Conservation (phyloP, 148 eudicot genomes). For the Fagopyrum homotropicum region DNA sequence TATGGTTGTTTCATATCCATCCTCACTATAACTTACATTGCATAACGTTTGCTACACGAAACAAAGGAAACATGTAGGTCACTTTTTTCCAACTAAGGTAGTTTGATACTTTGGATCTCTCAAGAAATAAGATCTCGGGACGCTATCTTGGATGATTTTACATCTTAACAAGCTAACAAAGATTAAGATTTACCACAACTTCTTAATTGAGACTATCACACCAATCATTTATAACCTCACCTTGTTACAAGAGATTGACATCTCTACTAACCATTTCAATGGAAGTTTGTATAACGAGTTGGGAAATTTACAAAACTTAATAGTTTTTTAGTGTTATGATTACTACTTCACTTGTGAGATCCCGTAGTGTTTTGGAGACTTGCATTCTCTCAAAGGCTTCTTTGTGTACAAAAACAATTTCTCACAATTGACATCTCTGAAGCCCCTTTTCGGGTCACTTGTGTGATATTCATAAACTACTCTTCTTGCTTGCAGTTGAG, state of each 20-base stretch:
- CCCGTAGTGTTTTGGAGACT: constrained; percentile 67
- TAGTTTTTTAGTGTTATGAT: constrained; percentile 52
- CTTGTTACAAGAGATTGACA: constrained; percentile 65
- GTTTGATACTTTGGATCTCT: constrained; percentile 58
- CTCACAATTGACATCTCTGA: constrained; percentile 88
- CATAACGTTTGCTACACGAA: too few relatives aligned
- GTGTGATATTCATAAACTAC: constrained; percentile 42
- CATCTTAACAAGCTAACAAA: constrained; percentile 44
- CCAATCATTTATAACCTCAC: constrained; percentile 48
- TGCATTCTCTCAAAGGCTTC: constrained; percentile 42
- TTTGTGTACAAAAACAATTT: constrained; percentile 66
- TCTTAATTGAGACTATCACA: constrained; percentile 69
- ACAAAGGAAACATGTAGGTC: constrained; percentile 9
- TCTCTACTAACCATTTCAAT: constrained; percentile 62
- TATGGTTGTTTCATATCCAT: too few relatives aligned
- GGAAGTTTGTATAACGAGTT: constrained; percentile 61
- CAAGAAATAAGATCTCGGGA: constrained; percentile 57
- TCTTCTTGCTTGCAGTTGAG: constrained; percentile 59
- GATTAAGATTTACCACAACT: constrained; percentile 69
- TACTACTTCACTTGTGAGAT: constrained; percentile 69
- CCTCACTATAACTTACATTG: too few relatives aligned
- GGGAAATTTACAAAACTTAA: constrained; percentile 59
- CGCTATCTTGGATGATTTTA: constrained; percentile 43
- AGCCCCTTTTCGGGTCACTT: constrained; percentile 62
- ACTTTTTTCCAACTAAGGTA: constrained; percentile 48